Evolutionary conservation across 495 filamentous ascomycete species (phyloP), one percentile per base, ranked within the genome.

Genomic region (Penicillium manginii): DNA sequence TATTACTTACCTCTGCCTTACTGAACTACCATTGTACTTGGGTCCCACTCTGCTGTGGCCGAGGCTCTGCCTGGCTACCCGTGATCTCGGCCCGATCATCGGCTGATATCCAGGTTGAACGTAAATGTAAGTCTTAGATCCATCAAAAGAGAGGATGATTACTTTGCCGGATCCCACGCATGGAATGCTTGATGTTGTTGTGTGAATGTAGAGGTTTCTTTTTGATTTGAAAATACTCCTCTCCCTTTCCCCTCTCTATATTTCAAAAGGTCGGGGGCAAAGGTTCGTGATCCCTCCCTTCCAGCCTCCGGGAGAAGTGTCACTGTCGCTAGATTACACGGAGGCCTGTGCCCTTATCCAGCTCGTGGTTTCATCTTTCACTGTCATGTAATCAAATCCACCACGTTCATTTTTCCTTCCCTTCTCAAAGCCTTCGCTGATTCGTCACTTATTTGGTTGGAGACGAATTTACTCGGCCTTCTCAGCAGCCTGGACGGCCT

Each of bases 401-500:
- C 35, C 26, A 67, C 62, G 12, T 9, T 45, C 40, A 47, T 19
- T 23, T 26, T 14, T 26, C 11, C 10, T 47, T 47, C 21, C 19
- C 15, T 15, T 47, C 35, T 18, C 35, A 12, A 37, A 33, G 11
- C 31, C 31, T 29, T 29, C 26, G 3, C 26, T 29, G 6, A 29
- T 29, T 39, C 35, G 15, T 39, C 35, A 39, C 15, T 14, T 7
- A 9, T 39, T 9, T 39, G 35, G 4, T 12, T 14, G 35, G 35
- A 39, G 10, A 15, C 32, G 26, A 29, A 59, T 71, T 74, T 80
- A 83, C 66, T 77, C 77, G 54, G 72, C 75, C 75, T 78, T 70
- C 69, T 84, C 83, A 51, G 82, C 84, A 58, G 86, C 89, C 81
- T 83, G 86, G 60, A 92, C 94, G 60, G 92, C 94, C 82, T 92